Evolutionary conservation across 2,329 filamentous ascomycete genomes (phyloP), one percentile per base, ranked within the genome.

Genomic region (Pyrenochaeta sp.): DNA sequence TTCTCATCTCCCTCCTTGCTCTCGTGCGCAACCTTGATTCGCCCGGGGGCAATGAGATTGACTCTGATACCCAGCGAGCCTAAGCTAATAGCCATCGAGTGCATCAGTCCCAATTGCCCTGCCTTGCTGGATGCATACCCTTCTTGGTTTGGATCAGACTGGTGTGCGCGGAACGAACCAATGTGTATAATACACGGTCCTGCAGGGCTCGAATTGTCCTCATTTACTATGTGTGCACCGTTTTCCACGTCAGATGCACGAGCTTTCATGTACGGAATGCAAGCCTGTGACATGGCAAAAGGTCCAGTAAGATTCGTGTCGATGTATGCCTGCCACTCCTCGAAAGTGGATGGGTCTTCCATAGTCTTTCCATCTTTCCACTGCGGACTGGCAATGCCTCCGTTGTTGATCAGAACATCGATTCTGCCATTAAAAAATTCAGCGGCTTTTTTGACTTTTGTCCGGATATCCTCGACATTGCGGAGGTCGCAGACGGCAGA

Each of bases 41-140:
- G 68, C 2, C 80, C 79, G 0, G 80, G 79, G 4, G 79, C 76
- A 29, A 82, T 72, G n/a, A 78, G 61, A 52, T 83, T 84, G 23
- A 81, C 79, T 2, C 80, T 72, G 32, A 84, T 77, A 2, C 77
- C 75, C 27, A 78, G 68, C 21, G 70, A 66, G 4, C 75, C 76
- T 29, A 83, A 66, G 44, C 76, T 79, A 30, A 81, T 78, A 11
- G 80, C 77, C 78, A 83, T 78, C 23, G 77, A 77, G 57, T 83
- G 81, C 67, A 79, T 81, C 52, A 84, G 58, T 0, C 82, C 82
- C 10, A 83, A 64, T 43, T 84, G 67, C 0, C 81, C 82, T 3
- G 81, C 79, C 67, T 84, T 85, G 10, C 78, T 82, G 0, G 81
- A 75, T 15, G 80, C 81, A 63, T 83, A 82, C 2, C 79, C 79